phyloP scores from a whole-genome alignment of 2,329 filamentous ascomycete species.

The Pyricularia grisea region DNA sequence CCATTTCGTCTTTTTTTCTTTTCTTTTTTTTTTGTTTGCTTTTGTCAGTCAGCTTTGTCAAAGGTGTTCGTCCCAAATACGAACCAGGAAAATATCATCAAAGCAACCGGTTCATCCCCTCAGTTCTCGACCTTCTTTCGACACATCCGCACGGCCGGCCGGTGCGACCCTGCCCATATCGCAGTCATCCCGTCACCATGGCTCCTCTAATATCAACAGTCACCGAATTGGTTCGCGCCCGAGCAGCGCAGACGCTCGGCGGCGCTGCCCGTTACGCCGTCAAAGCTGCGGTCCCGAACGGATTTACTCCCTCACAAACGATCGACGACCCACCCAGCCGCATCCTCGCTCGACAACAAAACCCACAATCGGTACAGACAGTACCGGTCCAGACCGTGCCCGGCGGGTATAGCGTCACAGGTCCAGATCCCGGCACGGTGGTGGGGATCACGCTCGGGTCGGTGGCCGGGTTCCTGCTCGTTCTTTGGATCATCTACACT shows the following conservation, averaged over 20 bases:
- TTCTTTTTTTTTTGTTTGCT: too few species aligned
- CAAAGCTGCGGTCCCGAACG: neutral
- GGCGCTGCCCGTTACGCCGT: neutral
- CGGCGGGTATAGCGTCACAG: conserved; percentile 17
- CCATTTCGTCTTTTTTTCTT: neutral
- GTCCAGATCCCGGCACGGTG: conserved; percentile 24
- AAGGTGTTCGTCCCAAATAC: neutral
- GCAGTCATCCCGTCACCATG: neutral
- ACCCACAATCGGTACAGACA: conserved; percentile 3
- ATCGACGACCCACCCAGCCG: conserved; percentile 8
- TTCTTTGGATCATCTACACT: conserved; percentile 22
- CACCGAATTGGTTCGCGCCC: neutral
- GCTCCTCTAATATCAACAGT: neutral
- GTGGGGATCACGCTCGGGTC: conserved; percentile 28
- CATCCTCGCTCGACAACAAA: conserved; percentile 10
- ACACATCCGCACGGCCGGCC: neutral
- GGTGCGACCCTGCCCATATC: neutral
- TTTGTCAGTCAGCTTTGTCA: too few species aligned
- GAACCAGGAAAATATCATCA: neutral
- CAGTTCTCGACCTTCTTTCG: neutral
- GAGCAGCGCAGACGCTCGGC: neutral
- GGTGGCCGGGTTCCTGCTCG: conserved; percentile 31
- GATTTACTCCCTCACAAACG: neutral
- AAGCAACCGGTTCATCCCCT: neutral
- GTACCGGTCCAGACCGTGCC: conserved; percentile 15